Evolutionary conservation across 805 yeast genomes (phyloP).

Genomic region (Metschnikowia continentalis): DNA sequence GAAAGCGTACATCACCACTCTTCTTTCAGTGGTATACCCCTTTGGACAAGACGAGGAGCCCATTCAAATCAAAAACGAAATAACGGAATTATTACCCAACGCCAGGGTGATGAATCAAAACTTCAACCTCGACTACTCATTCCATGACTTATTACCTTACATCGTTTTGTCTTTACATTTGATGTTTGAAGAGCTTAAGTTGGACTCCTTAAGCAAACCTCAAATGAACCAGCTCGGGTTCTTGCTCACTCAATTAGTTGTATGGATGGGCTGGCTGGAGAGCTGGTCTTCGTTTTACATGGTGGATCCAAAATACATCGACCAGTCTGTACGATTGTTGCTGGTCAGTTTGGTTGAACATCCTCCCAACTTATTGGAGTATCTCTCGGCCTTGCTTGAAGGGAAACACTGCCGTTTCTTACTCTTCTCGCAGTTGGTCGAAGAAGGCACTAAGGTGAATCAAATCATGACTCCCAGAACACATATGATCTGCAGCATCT

Average conservation of each 20-base stretch:
- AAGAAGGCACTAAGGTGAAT: conserved; percentile 58
- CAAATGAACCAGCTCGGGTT: conserved; percentile 42
- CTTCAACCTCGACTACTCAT: conserved; percentile 34
- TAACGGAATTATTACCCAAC: conserved; percentile 28
- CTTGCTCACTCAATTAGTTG: conserved; percentile 56
- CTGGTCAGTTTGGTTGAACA: conserved; percentile 43
- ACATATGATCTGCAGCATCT: conserved; percentile 51
- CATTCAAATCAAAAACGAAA: conserved; percentile 19
- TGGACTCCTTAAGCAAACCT: conserved; percentile 45
- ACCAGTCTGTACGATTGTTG: conserved; percentile 37
- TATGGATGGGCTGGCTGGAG: conserved; percentile 73
- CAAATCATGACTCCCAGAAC: conserved; percentile 64
- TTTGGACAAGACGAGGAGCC: conserved; percentile 23
- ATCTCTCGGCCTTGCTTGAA: conserved; percentile 49
- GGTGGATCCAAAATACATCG: conserved; percentile 30
- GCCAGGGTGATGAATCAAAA: conserved; percentile 27
- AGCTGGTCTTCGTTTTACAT: conserved; percentile 59
- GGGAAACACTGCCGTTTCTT: conserved; percentile 48
- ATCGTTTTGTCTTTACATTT: conserved; percentile 68
- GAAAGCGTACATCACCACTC: conserved; percentile 52
- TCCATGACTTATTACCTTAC: conserved; percentile 56
- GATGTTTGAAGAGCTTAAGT: conserved; percentile 66
- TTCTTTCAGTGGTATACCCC: conserved; percentile 50
- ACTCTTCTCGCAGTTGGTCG: conserved; percentile 63
- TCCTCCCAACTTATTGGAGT: conserved; percentile 59